phyloP scores from a whole-genome alignment of 441 rosid species.

The Flueggea neowawraea region DNA sequence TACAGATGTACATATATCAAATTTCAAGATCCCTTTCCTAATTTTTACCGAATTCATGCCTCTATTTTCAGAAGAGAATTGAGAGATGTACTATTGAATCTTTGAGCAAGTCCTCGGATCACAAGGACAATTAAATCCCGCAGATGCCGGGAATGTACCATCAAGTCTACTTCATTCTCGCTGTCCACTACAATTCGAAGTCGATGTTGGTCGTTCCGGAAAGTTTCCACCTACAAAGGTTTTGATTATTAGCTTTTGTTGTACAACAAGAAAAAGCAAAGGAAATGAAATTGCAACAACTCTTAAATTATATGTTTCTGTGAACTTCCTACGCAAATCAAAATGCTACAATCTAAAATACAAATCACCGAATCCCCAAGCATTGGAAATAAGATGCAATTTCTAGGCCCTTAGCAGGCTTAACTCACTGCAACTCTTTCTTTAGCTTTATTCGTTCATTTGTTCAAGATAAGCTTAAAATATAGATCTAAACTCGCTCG shows the following conservation, averaged over 20 bases:
- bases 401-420: background rate
- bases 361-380: background rate
- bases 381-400: background rate
- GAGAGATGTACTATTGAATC: constrained; percentile 96
- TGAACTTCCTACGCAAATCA: background rate
- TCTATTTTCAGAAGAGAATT: constrained; percentile 92
- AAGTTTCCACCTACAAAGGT: constrained; percentile 61
- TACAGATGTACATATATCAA: background rate
- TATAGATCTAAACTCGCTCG: no score
- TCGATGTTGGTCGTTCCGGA: constrained; percentile 80
- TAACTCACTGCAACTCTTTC: no score
- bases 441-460: no score
- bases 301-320: no score
- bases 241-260: no score
- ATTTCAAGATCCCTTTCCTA: background rate
- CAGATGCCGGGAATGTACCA: constrained; percentile 80
- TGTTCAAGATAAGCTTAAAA: no score
- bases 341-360: background rate
- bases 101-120: constrained; percentile 91
- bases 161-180: constrained; percentile 76
- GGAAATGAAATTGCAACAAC: no score
- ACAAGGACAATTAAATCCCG: constrained; percentile 81
- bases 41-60: constrained; percentile 24
- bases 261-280: no score
- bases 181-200: constrained; percentile 87